Evolutionary conservation across 1,139 yeast genomes (phyloP), one percentile per base, ranked within the genome.

Genomic region (Blastobotrys aristatus): DNA sequence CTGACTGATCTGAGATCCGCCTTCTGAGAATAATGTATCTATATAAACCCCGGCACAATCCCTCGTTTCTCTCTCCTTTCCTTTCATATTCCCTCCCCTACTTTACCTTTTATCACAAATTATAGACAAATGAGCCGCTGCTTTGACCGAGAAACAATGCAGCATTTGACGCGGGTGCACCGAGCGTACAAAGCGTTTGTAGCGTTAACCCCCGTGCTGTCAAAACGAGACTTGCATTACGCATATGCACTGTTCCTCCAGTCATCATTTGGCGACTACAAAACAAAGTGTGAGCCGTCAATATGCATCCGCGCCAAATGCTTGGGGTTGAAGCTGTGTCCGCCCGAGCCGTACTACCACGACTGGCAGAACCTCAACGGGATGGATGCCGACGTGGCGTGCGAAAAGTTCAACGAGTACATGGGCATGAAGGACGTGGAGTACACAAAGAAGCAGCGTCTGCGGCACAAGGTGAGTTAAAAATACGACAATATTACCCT

Each of bases 201-300:
- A 3, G n/a, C 39, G 18, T 32, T 41, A n/a, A 39, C 43, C n/a
- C 40, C 45, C 2, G 20, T 22, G 6, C 31, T 50, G 4, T 26
- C 40, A 7, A 17, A 21, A 6, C 38, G 30, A 7, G 52, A 50
- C 31, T 40, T 50, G 26, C 47, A 40, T 21, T 41, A 44, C 20
- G 50, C 49, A 16, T 50, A 50, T 20, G 43, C 46, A 2, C 39
- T 50, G 13, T 50, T 47, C 27, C 39, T 50, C n/a, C 52, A 50
- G 24, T 26, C 46, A 35, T 36, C 47, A 13, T 50, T 46, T 31
- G 52, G 52, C 16, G 52, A 50, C 32, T 47, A 40, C 36, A 17
- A 18, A 42, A 42, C 46, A 10, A 40, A 40, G 29, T 27, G 34
- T 13, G 27, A 27, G 7, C 13, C 38, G 16, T 22, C 44, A 21